Evolutionary conservation across 768 basidiomycete species (phyloP), one percentile per base, ranked within the genome.

Genomic region (Mycena rebaudengoi): DNA sequence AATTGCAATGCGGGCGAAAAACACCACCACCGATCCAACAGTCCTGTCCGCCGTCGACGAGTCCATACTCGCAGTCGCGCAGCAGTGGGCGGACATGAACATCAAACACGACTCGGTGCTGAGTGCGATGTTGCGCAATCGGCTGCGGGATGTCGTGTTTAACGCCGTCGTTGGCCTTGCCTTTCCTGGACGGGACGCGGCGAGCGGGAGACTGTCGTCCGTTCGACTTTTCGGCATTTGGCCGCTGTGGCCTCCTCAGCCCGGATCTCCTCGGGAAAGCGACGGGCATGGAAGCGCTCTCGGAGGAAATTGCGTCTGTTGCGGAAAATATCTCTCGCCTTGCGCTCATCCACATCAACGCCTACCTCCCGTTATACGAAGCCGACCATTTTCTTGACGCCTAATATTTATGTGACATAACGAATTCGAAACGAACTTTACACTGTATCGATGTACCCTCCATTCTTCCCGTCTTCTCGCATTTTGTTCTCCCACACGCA

Each of bases 351-450:
- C 92, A 95, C 74, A 80, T 92, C 53, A 85, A 88, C 65, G 88
- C 91, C 52, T 94, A 92, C 75, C 79, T 91, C 35, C 85, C 86
- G n/a, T 74, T 94, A 58, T 95, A 95, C 77, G 88, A 91, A 75
- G 85, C 85, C 69, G 84, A 88, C 64, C 86, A 83, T 40, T 88
- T 89, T 72, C 76, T 85, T 63, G 72, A 70, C 56, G 44, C 57
- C 46, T n/a, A 50, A 49, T 54, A 56, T 61, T 58, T 16, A 20
- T 39, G n/a, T n/a, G n/a, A n/a, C n/a, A n/a, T n/a, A n/a, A n/a
- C n/a, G n/a, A n/a, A n/a, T n/a, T n/a, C n/a, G n/a, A n/a, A n/a
- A n/a, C n/a, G n/a, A n/a, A n/a, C n/a, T n/a, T n/a, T n/a, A n/a
- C n/a, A n/a, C 28, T 59, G 45, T 49, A 49, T 48, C 52, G 25